Evolutionary conservation across 2,329 filamentous ascomycete genomes (phyloP).

Genomic region (Phoma sp.): DNA sequence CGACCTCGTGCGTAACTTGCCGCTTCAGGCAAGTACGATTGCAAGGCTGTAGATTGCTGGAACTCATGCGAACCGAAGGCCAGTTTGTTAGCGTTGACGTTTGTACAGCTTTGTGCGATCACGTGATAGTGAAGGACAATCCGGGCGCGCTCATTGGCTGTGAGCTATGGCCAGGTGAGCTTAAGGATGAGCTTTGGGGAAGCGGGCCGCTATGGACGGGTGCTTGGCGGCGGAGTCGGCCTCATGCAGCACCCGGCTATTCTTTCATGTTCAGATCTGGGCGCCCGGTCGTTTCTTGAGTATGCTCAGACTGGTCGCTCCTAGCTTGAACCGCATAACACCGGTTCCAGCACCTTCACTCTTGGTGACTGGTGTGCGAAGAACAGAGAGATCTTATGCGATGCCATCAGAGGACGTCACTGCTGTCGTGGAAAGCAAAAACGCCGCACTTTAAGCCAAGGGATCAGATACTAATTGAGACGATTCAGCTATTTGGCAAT

Average conservation of each 20-base stretch:
- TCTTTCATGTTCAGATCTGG: too few species aligned
- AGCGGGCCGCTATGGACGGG: not conserved
- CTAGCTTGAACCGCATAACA: too few species aligned
- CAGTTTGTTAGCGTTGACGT: constrained; percentile 11
- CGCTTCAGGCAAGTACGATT: constrained; percentile 29
- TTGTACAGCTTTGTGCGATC: constrained; percentile 25
- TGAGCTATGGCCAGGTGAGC: not conserved
- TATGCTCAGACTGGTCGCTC: too few species aligned
- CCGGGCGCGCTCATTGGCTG: constrained; percentile 1
- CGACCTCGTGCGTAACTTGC: constrained; percentile 24
- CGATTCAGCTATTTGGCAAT: not conserved
- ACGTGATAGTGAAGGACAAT: constrained; percentile 18
- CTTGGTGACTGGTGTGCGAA: too few species aligned
- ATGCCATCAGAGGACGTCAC: too few species aligned
- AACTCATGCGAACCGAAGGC: constrained; percentile 35
- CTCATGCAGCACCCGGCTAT: too few species aligned
- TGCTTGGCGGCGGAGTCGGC: not conserved
- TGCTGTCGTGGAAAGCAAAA: too few species aligned
- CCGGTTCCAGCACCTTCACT: too few species aligned
- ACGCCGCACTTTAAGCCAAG: too few species aligned
- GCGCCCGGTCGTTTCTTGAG: too few species aligned
- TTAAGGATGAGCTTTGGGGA: not conserved
- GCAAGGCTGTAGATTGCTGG: constrained; percentile 39
- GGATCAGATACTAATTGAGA: too few species aligned
- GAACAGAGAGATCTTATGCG: too few species aligned